phyloP scores from a whole-genome alignment of 768 basidiomycete species.

The Suillus subalutaceus region DNA sequence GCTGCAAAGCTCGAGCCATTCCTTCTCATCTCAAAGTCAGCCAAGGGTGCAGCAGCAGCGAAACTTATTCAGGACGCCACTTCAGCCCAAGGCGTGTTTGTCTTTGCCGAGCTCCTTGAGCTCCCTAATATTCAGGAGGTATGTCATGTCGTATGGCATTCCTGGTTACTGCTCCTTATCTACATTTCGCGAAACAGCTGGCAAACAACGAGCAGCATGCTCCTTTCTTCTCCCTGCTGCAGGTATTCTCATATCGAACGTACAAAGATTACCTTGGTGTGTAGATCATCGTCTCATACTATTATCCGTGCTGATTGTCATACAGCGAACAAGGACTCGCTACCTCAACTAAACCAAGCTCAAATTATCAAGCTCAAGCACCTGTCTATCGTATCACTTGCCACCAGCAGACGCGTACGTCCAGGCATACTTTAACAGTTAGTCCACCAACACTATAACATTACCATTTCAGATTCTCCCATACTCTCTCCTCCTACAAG shows the following conservation, averaged over 20 bases:
- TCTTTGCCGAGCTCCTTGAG: conserved; percentile 88
- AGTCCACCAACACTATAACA: conserved; percentile 2
- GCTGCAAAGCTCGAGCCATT: conserved; percentile 83
- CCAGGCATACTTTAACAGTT: conserved; percentile 5
- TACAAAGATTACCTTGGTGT: conserved; percentile 81
- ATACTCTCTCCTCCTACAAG: conserved; percentile 70
- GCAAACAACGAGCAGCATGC: conserved; percentile 63
- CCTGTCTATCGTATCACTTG: conserved; percentile 86
- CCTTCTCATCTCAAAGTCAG: conserved; percentile 87
- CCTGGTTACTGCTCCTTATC: conserved; percentile 6
- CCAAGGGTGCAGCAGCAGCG: conserved; percentile 91
- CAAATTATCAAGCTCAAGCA: conserved; percentile 92
- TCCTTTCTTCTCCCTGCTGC: conserved; percentile 64
- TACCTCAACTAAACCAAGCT: conserved; percentile 69
- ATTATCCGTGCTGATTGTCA: conserved; percentile 2
- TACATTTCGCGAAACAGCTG: conserved; percentile 51
- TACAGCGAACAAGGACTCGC: conserved; percentile 63
- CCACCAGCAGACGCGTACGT: conserved; percentile 74
- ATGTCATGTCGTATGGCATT: conserved; percentile 20
- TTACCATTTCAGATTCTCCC: conserved; percentile 66
- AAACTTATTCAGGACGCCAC: conserved; percentile 88
- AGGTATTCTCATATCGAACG: conserved; percentile 90
- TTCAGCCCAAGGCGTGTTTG: conserved; percentile 87
- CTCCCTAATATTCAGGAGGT: conserved; percentile 86
- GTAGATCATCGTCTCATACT: conserved; percentile 18